Evolutionary conservation across 192 early-diverging fungal genomes (phyloP).

Genomic region (Gryganskiella cystojenkinii): DNA sequence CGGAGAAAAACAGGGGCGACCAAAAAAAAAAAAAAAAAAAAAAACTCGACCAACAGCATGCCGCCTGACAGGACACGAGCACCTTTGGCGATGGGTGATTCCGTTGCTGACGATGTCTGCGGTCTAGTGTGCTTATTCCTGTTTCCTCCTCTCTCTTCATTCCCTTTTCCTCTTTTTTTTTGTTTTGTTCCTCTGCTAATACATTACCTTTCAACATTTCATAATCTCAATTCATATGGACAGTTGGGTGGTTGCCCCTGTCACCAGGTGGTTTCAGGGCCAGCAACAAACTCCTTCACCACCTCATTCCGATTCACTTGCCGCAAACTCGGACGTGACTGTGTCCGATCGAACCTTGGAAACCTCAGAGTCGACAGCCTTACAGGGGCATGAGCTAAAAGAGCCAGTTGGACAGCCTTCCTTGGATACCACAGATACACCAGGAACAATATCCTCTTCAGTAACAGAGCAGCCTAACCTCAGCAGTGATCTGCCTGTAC

Average conservation of each 20-base stretch:
- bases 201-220: not conserved
- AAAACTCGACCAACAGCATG: not conserved
- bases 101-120: too few relatives aligned
- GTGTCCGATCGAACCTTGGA: not conserved
- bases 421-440: not conserved
- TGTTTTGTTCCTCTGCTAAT: not conserved
- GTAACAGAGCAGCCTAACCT: not conserved
- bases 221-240: slow-evolving; percentile 12
- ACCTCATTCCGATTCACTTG: not conserved
- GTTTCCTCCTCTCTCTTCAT: not conserved
- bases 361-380: too few relatives aligned
- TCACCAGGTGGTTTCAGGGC: slow-evolving; percentile 27
- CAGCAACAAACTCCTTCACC: not conserved
- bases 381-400: too few relatives aligned
- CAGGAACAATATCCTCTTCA: not conserved
- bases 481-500: not conserved
- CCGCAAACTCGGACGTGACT: not conserved
- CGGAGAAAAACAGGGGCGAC: too few relatives aligned
- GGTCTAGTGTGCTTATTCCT: too few relatives aligned
- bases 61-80: too few relatives aligned
- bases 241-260: slow-evolving; percentile 21
- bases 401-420: too few relatives aligned
- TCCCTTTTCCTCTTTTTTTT: too few relatives aligned
- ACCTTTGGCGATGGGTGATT: too few relatives aligned
- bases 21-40: too few relatives aligned